Evolutionary conservation across 768 basidiomycete genomes (phyloP).

Genomic region (Porpolomopsis calyptriformis): DNA sequence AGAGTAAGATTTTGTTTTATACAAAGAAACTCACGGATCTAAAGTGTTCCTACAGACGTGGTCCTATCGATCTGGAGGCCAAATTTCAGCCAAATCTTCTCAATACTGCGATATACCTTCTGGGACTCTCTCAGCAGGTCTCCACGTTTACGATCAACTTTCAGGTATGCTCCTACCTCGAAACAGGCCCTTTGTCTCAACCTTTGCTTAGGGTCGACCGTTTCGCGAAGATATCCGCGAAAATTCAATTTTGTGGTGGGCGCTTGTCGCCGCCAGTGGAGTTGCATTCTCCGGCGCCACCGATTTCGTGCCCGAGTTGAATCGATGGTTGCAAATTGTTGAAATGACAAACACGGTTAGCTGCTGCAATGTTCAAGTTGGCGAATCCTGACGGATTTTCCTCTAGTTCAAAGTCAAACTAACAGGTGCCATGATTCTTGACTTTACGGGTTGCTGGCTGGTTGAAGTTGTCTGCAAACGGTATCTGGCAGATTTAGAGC

Average conservation of each 20-base stretch:
- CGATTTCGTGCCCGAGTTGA: constrained; percentile 91
- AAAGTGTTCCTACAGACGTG: constrained; percentile 33
- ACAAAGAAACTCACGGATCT: constrained; percentile 4
- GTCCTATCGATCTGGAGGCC: constrained; percentile 84
- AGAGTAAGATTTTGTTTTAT: constrained; percentile 40
- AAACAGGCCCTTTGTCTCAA: background rate
- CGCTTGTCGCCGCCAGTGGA: constrained; percentile 75
- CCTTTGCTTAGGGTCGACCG: constrained; percentile 64
- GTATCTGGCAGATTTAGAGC: constrained; percentile 81
- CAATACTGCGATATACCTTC: constrained; percentile 93
- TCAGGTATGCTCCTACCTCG: constrained; percentile 39
- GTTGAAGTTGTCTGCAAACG: constrained; percentile 77
- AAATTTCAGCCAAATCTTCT: constrained; percentile 92
- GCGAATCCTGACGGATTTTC: background rate
- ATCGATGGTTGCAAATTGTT: constrained; percentile 93
- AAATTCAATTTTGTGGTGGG: constrained; percentile 88
- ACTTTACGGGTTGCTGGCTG: constrained; percentile 82
- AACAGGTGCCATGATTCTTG: constrained; percentile 72
- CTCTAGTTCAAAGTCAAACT: constrained; percentile 73
- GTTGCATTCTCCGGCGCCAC: constrained; percentile 93
- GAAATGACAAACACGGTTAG: constrained; percentile 73
- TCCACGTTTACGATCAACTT: constrained; percentile 99
- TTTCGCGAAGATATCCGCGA: constrained; percentile 98
- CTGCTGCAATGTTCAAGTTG: constrained; percentile 12
- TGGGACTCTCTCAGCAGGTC: constrained; percentile 94